Conservation (phyloP, 75 land plant species). For the Picea glauca region DNA sequence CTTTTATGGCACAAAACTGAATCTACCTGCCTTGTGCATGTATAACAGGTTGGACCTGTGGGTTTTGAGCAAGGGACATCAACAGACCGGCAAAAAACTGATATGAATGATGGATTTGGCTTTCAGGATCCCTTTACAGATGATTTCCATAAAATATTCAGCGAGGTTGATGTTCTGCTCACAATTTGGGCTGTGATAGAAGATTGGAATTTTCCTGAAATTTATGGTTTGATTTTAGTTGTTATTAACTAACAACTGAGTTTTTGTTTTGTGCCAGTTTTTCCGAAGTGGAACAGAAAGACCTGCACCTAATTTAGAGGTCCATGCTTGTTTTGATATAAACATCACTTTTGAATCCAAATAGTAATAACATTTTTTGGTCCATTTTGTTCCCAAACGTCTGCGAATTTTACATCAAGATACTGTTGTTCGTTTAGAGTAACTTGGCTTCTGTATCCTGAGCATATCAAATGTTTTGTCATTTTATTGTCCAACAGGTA, state of each 20-base stretch:
- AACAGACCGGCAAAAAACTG: slow-evolving; percentile 16
- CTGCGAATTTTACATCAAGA: background rate
- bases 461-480: background rate
- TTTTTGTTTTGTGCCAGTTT: slow-evolving; percentile 27
- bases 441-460: background rate
- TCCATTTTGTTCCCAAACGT: background rate
- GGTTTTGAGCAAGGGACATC: slow-evolving; percentile 32
- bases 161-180: slow-evolving; percentile 58
- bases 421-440: background rate
- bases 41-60: slow-evolving; percentile 21
- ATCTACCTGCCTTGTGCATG: too few species aligned
- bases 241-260: background rate
- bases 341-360: background rate
- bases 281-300: slow-evolving; percentile 47
- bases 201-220: background rate
- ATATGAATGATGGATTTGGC: slow-evolving; percentile 30
- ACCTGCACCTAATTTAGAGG: slow-evolving; percentile 59
- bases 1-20: too few species aligned
- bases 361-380: background rate
- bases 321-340: background rate
- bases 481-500: slow-evolving; percentile 40
- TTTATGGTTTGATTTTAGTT: background rate
- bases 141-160: slow-evolving; percentile 61
- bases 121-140: slow-evolving; percentile 43
- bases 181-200: slow-evolving; percentile 5